phyloP scores from a whole-genome alignment of 495 filamentous ascomycete species.

The Cryomyces minteri region DNA sequence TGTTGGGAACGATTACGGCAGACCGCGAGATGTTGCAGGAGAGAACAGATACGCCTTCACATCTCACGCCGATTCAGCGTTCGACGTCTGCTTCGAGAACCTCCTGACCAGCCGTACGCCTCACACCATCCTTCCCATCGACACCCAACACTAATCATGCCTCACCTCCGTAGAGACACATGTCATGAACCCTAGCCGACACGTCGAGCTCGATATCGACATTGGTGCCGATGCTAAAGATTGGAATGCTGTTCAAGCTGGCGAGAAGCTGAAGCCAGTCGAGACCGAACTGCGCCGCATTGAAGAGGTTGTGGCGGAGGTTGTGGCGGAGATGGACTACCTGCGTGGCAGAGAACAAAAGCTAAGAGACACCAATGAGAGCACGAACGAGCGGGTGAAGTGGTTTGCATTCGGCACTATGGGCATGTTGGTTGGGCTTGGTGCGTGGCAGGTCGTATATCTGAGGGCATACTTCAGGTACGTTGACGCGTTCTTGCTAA shows the following conservation, averaged over 20 bases:
- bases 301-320: constrained; percentile 21
- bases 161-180: constrained; percentile 15
- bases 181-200: constrained; percentile 43
- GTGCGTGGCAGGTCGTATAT: constrained; percentile 95
- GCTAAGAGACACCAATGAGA: constrained; percentile 96
- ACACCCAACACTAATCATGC: background rate
- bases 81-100: constrained; percentile 97
- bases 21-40: constrained; percentile 76
- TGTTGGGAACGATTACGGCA: constrained; percentile 86
- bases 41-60: constrained; percentile 91
- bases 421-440: constrained; percentile 76
- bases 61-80: constrained; percentile 80
- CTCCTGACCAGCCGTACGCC: constrained; percentile 44
- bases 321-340: constrained; percentile 38
- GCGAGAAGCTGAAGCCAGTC: constrained; percentile 94
- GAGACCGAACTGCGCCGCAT: constrained; percentile 91
- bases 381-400: constrained; percentile 95
- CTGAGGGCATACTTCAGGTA: constrained; percentile 91
- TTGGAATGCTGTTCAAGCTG: constrained; percentile 89
- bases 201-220: constrained; percentile 92
- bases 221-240: constrained; percentile 97
- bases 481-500: constrained; percentile 4
- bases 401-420: constrained; percentile 96
- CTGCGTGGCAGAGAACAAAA: constrained; percentile 80
- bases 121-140: background rate